A percentile compares a stretch with the other conserved stretches of the same genome.
phyloP scores from a whole-genome alignment of 768 basidiomycete genomes.

The Pleurotus pulmonarius region DNA sequence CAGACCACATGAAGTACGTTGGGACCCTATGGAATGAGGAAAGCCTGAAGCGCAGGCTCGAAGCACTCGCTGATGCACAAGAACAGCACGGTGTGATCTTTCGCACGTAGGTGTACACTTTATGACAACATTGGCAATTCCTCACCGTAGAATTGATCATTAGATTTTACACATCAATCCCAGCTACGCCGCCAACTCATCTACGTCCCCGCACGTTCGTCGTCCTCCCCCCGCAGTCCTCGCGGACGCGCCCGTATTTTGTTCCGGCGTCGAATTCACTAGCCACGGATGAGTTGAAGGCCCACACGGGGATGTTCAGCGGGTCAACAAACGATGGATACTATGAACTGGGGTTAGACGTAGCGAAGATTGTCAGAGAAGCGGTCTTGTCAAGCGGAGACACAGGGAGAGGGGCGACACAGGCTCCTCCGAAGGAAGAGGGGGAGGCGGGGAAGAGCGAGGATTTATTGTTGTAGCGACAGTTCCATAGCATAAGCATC shows the following conservation, averaged over 20 bases:
- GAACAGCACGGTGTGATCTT: conserved; percentile 64
- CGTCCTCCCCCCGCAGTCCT: conserved; percentile 58
- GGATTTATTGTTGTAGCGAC: conserved; percentile 37
- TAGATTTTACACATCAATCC: conserved; percentile 81
- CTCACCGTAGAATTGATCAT: too few species aligned
- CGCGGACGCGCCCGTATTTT: conserved; percentile 50
- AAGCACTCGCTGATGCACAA: conserved; percentile 58
- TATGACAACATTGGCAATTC: too few species aligned
- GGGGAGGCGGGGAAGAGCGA: neutral
- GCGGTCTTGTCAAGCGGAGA: conserved; percentile 30
- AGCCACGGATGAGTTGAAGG: conserved; percentile 74
- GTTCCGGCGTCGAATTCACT: conserved; percentile 60
- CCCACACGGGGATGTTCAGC: conserved; percentile 88
- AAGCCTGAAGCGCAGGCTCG: conserved; percentile 56
- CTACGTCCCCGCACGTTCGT: conserved; percentile 69
- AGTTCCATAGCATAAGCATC: conserved; percentile 92
- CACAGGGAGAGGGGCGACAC: conserved; percentile 14
- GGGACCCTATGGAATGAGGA: conserved; percentile 81
- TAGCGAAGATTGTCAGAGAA: conserved; percentile 58
- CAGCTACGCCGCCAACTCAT: conserved; percentile 59
- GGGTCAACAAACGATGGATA: conserved; percentile 84
- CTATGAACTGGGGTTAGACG: conserved; percentile 75
- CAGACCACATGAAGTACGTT: conserved; percentile 89
- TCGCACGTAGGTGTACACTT: conserved; percentile 51
- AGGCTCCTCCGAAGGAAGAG: neutral